Conservation (phyloP, 2,329 filamentous ascomycete species). For the Alternaria solani region DNA sequence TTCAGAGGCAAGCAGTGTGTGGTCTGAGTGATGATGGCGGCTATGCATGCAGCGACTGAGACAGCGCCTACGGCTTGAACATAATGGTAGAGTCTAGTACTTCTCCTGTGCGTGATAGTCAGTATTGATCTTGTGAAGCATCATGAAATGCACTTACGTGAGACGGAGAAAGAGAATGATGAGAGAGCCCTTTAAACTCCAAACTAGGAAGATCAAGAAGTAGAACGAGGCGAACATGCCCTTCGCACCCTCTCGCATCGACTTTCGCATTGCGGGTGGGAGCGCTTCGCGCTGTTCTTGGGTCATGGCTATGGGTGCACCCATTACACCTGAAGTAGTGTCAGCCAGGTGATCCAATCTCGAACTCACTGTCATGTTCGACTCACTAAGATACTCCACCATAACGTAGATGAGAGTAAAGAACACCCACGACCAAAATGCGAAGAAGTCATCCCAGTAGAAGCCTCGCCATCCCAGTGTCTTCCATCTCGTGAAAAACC, state of each 20-base stretch:
- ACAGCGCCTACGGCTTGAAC: neutral
- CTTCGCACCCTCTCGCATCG: slow-evolving; percentile 7
- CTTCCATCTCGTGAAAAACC: slow-evolving; percentile 1
- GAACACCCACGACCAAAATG: neutral
- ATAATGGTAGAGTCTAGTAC: neutral
- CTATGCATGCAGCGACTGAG: neutral
- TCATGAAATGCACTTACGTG: neutral
- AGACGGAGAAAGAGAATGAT: neutral
- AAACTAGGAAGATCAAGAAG: slow-evolving; percentile 1
- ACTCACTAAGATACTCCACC: slow-evolving; percentile 8
- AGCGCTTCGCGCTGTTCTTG: slow-evolving; percentile 7
- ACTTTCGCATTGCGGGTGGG: neutral
- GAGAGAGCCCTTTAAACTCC: slow-evolving; percentile 1
- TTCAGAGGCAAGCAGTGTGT: slow-evolving; percentile 9
- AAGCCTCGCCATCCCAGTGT: neutral
- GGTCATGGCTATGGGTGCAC: slow-evolving; percentile 9
- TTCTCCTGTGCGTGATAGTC: neutral
- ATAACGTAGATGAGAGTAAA: slow-evolving; percentile 2
- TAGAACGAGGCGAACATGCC: slow-evolving; percentile 1
- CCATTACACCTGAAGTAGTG: neutral
- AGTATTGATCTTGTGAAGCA: neutral
- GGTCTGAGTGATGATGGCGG: neutral
- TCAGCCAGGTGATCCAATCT: neutral
- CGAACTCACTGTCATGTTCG: neutral
- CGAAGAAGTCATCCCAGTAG: slow-evolving; percentile 3